Base-by-base conservation (phyloP, 2,329 filamentous ascomycete species). In the Colletotrichum agaves region DNA sequence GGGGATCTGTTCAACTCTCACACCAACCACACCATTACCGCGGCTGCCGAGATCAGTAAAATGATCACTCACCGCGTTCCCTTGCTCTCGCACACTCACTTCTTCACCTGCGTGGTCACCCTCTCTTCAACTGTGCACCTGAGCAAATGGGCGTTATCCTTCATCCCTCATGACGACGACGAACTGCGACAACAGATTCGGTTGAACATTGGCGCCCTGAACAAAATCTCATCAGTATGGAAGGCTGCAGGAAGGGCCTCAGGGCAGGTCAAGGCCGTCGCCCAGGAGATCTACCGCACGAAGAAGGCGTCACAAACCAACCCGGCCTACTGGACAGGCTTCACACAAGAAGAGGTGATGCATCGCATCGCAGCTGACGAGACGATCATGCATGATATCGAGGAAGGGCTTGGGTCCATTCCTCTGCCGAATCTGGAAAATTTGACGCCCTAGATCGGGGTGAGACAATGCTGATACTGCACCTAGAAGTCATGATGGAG, bases 101-200 rank as follows among this genome's bases (percentile, higher is more conserved):
- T 95, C 79, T 94, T 96, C 80, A 92, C 91, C 37, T 96, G 93
- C 75, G 90, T 92, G 43, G 83, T 96, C 56, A 92, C 92, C 1
- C 82, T 95, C 60, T 91, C 91, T 17, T 93, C 92, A 6, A 91
- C 94, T 72, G 91, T 95, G 4, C 92, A 96, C 74, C 84, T 97
- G 23, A 93, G 91, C 62, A 92, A 92, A 70, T 97, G 93, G 88
- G 90, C 83, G 60, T 82, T 90, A 19, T 87, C 87, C 74, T 87
- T 86, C 61, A 83, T 90, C 52, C 81, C 83, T 1, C 84, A 85
- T 69, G 85, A 88, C 72, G 89, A 90, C 74, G 89, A 89, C 69
- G 88, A 88, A 73, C 84, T 91, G 71, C 91, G 90, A 70, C 92
- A 93, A 78, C 90, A 88, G 72, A 91, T 97, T 60, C 88, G 91